Evolutionary conservation across 495 filamentous ascomycete species (phyloP).

Genomic region (Lasiosphaeriaceae sp.): DNA sequence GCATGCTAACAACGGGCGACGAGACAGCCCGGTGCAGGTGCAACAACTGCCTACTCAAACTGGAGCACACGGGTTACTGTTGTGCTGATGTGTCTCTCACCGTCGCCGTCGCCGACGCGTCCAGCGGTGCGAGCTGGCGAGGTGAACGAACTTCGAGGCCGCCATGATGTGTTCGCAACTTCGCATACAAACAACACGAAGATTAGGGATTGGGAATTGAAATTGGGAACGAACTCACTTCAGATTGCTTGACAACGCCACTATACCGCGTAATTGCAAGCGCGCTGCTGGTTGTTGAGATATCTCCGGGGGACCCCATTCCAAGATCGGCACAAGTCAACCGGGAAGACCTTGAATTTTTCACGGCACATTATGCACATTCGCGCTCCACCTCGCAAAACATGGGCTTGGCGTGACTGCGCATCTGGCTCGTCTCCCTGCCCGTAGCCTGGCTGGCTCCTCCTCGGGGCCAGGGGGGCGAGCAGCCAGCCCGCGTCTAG

Average conservation of each 20-base stretch:
- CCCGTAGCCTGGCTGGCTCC: conserved; percentile 8
- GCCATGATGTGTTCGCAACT: too few species aligned
- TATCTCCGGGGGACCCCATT: conserved; percentile 13
- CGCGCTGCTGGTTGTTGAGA: background rate
- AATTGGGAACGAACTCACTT: too few species aligned
- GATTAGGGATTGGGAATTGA: too few species aligned
- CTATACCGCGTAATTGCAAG: conserved; percentile 11
- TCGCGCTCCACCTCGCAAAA: background rate
- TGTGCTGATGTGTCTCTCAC: too few species aligned
- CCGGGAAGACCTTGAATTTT: conserved; percentile 24
- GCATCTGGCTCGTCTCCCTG: background rate
- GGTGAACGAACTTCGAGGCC: too few species aligned
- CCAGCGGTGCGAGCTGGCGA: too few species aligned
- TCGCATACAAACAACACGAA: too few species aligned
- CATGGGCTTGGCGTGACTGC: conserved; percentile 4
- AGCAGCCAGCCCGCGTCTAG: background rate
- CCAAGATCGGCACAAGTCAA: conserved; percentile 13
- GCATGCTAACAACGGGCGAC: background rate
- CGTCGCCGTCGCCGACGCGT: too few species aligned
- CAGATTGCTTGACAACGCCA: too few species aligned
- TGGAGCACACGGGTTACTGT: too few species aligned
- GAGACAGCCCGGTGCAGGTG: background rate
- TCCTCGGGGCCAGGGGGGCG: too few species aligned
- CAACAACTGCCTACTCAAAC: background rate
- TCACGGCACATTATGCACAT: conserved; percentile 29